Base-by-base conservation (phyloP, 169 alveolate species). In the Cryptosporidium canis region DNA sequence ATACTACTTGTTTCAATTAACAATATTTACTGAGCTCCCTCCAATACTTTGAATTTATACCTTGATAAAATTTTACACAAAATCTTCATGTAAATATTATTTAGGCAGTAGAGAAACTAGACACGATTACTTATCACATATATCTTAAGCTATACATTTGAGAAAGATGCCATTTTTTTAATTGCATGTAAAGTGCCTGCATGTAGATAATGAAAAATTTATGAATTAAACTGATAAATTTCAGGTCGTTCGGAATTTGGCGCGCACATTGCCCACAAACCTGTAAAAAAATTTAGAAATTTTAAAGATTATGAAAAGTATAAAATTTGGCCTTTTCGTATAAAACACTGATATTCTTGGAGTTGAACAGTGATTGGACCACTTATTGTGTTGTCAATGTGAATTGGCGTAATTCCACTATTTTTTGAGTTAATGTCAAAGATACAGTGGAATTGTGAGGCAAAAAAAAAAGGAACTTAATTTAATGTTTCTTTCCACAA, bases 401-500 rank as follows among this genome's bases (percentile, higher is more conserved):
- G 24, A 18, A 7, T 12, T 8, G 24, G 35, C 35, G 35, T 51
- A n/a, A 5, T 27, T 51, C 24, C 24, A 27, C n/a, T 27, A 2
- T 51, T 51, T 41, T 24, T 21, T 21, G 63, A 14, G 33, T 21
- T 51, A 12, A 51, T 51, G 24, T 18, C 33, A 51, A 51, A 7
- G 63, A 21, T 51, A 2, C n/a, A 51, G 35, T 51, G 63, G 63
- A 51, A 51, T 51, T 21, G 24, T 12, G 0, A 51, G 63, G 63
- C 33, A 27, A 51, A 16, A 51, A 51, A 51, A 51, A 2, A 51
- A 14, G 33, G 24, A 51, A 51, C 63, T 43, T 5, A 43, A 41
- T 67, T 70, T 70, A 39, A 70, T 70, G 84, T 51, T 70, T 70
- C 84, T 70, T 47, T 48, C 84, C 12, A 70, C 84, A 16, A 70